phyloP scores from a whole-genome alignment of 495 filamentous ascomycete species.

The Letharia lupina region DNA sequence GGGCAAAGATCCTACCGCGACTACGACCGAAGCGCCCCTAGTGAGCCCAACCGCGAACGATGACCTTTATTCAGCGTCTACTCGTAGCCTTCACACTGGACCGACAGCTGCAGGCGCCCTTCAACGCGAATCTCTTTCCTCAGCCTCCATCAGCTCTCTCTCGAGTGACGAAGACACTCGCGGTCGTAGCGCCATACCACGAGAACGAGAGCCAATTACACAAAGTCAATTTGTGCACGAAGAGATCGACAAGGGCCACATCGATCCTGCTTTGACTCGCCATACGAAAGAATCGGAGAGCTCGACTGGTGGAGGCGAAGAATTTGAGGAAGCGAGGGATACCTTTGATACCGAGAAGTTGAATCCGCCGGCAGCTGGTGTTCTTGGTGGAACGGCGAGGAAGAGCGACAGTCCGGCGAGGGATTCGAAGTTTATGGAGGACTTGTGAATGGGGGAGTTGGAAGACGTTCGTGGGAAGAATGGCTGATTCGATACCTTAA shows the following conservation, averaged over 20 bases:
- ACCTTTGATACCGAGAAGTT: conserved; percentile 43
- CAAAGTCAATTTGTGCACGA: conserved; percentile 16
- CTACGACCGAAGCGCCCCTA: conserved; percentile 10
- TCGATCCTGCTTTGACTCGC: conserved; percentile 13
- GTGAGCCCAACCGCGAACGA: conserved; percentile 17
- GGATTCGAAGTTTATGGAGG: conserved; percentile 45
- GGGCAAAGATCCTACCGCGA: conserved; percentile 28
- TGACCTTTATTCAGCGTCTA: conserved; percentile 16
- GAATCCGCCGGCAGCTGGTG: conserved; percentile 31
- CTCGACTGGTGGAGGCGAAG: conserved; percentile 18
- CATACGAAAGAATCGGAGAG: conserved; percentile 8
- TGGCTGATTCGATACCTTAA: conserved; percentile 1
- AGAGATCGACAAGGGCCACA: conserved; percentile 9
- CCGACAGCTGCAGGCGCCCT: conserved; percentile 10
- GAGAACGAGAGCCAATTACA: conserved; percentile 15
- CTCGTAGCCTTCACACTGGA: not conserved
- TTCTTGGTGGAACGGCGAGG: conserved; percentile 26
- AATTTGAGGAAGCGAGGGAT: conserved; percentile 38
- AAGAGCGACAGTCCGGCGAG: conserved; percentile 34
- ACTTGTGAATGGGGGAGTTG: conserved; percentile 26
- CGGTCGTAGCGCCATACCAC: conserved; percentile 16
- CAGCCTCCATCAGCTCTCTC: conserved; percentile 25
- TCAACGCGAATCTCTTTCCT: conserved; percentile 5
- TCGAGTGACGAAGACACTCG: conserved; percentile 26
- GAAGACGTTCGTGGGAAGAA: not conserved